Base-by-base conservation (phyloP, 345 rosid species). In the Euphorbia tirucalli region DNA sequence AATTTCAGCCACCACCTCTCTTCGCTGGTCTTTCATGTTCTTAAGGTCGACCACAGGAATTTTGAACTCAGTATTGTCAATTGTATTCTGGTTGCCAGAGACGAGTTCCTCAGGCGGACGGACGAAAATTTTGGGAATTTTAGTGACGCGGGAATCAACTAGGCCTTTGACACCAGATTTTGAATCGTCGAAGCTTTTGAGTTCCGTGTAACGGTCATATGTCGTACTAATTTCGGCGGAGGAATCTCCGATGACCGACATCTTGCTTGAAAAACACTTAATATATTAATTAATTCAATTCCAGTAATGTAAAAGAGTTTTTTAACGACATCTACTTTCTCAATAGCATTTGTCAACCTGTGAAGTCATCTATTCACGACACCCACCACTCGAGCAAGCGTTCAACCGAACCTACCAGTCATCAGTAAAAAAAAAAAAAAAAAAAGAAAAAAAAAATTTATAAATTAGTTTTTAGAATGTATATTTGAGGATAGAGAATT, bases 11-110 rank as follows among this genome's bases (percentile, higher is more conserved):
- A 75, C 74, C 35, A 35, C 71, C 48, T 61, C 70, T 7, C 25
- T 52, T 22, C 74, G 64, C 60, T 49, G 3, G 3, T 10, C 48
- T 35, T 22, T 32, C 30, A 68, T 43, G 46, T 39, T 46, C 14
- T 28, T 41, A 28, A 74, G 59, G 77, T 74, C 77, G 15, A 74
- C 58, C 32, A 65, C 63, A 11, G 77, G 71, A 44, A 59, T 11
- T 7, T 22, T 66, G 63, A 72, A 46, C n/a, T 61, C 57, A 66
- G 74, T 43, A 7, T 31, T 21, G 21, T 0, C 59, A 43, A 15
- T 39, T 52, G 56, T 0, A 22, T 25, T 37, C 0, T 50, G 39
- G 13, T 22, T 35, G 62, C 31, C 56, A 25, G 19, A 11, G 67
- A 41, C 41, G 41, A 65, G 10, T 25, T 58, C 48, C 18, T 69